Percentiles rank a stretch among this genome's conserved stretches.
phyloP scores from a whole-genome alignment of 495 filamentous ascomycete species.

The Hypoxylon lienhwacheense region DNA sequence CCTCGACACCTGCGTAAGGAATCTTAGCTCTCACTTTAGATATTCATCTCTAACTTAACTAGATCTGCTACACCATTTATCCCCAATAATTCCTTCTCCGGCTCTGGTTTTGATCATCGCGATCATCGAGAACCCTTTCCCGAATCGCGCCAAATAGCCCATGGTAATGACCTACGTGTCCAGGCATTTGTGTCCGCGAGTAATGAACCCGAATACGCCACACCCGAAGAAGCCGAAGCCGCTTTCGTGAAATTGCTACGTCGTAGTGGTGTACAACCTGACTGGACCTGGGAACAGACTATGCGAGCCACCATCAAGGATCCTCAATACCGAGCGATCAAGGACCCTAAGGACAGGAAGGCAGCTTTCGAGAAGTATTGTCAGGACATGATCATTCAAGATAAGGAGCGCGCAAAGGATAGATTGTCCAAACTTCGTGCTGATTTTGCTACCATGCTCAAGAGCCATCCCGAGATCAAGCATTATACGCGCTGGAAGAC shows the following conservation, averaged over 20 bases:
- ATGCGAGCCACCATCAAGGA: constrained; percentile 90
- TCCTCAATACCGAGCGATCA: constrained; percentile 88
- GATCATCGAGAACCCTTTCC: constrained; percentile 58
- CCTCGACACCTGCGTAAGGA: constrained; percentile 67
- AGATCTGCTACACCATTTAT: constrained; percentile 67
- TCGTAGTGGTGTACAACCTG: constrained; percentile 78
- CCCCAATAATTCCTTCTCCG: constrained; percentile 56
- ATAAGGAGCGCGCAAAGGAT: constrained; percentile 94
- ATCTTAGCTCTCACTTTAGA: background rate
- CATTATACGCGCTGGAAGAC: constrained; percentile 98
- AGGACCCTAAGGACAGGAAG: constrained; percentile 90
- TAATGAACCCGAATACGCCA: constrained; percentile 81
- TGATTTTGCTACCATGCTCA: constrained; percentile 95
- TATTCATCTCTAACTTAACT: constrained; percentile 21
- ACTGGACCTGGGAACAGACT: constrained; percentile 91
- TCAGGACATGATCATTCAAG: constrained; percentile 84
- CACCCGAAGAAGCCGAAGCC: constrained; percentile 87
- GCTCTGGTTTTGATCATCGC: constrained; percentile 41
- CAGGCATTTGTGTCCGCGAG: constrained; percentile 63
- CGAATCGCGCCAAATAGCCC: constrained; percentile 68
- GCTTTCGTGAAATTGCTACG: constrained; percentile 92
- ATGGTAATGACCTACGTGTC: constrained; percentile 65
- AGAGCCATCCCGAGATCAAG: constrained; percentile 95
- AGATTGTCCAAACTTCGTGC: constrained; percentile 88
- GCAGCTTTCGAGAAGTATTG: constrained; percentile 95